Evolutionary conservation across 495 filamentous ascomycete genomes (phyloP), one percentile per base, ranked within the genome.

Genomic region (Aspergillus mulundensis): DNA sequence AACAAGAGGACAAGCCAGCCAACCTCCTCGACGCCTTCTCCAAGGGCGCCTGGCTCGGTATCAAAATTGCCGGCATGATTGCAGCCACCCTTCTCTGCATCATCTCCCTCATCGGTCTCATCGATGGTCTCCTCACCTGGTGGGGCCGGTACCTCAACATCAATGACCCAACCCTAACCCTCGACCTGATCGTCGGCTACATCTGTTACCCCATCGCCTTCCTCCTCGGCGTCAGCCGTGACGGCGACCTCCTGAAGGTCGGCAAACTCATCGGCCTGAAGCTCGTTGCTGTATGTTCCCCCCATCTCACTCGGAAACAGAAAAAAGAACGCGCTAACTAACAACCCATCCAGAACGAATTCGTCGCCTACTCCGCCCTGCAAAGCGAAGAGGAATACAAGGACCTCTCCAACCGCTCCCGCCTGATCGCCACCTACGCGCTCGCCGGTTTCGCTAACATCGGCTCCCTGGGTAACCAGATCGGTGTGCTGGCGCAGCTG

Each of bases 11-110:
- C 54, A 73, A 71, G 30, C 72, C 89, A n/a, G 76, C 84, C 23
- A 96, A 96, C 65, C 76, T 82, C 3, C 79, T 96, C 14, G 88
- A 96, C 63, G 91, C 91, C 11, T 94, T 96, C 63, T 81, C 90
- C 43, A 89, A 87, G 46, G 91, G 91, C 39, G 85, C 91, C 11
- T 95, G 89, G 89, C 79, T 94, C 1, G 91, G 91, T 61, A 68
- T 96, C 58, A 93, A 91, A 71, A 93, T 95, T 55, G 90, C 84
- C 2, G 89, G 87, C 42, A 95, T 91, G 85, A 95, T 95, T 50
- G 57, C 86, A 14, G 78, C 87, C 30, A 87, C 83, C 3, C 74
- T 95, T 7, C 81, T 96, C 12, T 95, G 90, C 66, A 91, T 96
- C 61, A 87, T 96, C 59, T 88, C 88, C 4, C 80, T 95, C 28